A percentile compares a stretch with the other conserved stretches of the same genome.
Evolutionary conservation across 2,329 filamentous ascomycete species (phyloP).

Genomic region (Berkeleyomyces basicola): DNA sequence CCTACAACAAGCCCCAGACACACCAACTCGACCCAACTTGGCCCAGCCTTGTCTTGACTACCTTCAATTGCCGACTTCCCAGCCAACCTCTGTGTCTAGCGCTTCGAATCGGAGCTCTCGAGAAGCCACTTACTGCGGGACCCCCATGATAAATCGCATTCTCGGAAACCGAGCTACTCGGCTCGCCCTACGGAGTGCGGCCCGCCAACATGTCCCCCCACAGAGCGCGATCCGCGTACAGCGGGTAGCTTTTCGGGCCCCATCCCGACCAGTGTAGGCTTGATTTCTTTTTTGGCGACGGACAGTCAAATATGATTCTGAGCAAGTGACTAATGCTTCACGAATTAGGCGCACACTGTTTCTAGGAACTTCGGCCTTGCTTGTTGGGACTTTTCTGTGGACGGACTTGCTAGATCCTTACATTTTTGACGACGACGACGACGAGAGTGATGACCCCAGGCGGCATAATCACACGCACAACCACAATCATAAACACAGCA

Average conservation of each 20-base stretch:
- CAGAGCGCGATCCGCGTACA: conserved; percentile 11
- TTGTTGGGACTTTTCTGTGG: conserved; percentile 6
- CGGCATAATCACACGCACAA: background rate
- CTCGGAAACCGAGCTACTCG: conserved; percentile 9
- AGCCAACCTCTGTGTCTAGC: background rate
- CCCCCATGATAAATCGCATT: conserved; percentile 6
- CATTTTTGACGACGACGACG: conserved; percentile 11
- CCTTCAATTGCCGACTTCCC: background rate
- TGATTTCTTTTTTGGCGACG: background rate
- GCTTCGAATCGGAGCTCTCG: background rate
- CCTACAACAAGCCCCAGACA: too few species aligned
- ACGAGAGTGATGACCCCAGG: background rate
- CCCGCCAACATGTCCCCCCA: conserved; percentile 9
- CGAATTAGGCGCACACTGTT: conserved; percentile 6
- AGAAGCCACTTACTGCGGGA: background rate
- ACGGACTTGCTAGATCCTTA: conserved; percentile 11
- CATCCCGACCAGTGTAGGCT: conserved; percentile 9
- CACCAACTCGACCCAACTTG: too few species aligned
- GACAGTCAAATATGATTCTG: background rate
- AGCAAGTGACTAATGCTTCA: background rate
- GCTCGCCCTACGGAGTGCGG: conserved; percentile 10
- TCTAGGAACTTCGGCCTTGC: background rate
- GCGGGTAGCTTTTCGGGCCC: conserved; percentile 9
- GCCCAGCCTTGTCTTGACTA: too few species aligned
- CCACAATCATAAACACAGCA: background rate